Evolutionary conservation across 495 filamentous ascomycete genomes (phyloP).

Genomic region (Penicillium salamii): DNA sequence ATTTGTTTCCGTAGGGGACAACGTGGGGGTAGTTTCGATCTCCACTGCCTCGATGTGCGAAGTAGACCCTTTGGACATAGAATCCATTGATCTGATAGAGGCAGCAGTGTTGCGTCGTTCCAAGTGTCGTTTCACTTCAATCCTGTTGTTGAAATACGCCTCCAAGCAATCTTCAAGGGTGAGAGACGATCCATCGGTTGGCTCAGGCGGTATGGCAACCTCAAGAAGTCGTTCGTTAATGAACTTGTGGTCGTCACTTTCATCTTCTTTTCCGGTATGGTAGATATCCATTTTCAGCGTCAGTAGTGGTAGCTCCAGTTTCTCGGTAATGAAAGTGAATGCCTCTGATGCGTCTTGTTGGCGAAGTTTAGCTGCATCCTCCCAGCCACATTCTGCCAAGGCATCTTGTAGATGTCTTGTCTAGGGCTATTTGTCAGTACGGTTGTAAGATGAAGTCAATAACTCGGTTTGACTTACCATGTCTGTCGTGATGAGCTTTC

Average conservation of each 20-base stretch:
- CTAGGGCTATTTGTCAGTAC: conserved; percentile 47
- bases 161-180: conserved; percentile 89
- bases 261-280: conserved; percentile 80
- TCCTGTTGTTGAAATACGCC: conserved; percentile 88
- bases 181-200: conserved; percentile 59
- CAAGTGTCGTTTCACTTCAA: conserved; percentile 84
- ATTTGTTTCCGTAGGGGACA: conserved; percentile 37
- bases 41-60: conserved; percentile 63
- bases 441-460: background rate
- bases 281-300: conserved; percentile 94
- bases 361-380: conserved; percentile 66
- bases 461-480: conserved; percentile 57
- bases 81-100: conserved; percentile 52
- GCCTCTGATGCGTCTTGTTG: conserved; percentile 97
- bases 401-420: conserved; percentile 79
- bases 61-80: conserved; percentile 41
- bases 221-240: conserved; percentile 91
- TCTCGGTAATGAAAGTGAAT: conserved; percentile 90
- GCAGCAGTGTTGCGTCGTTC: conserved; percentile 57
- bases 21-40: conserved; percentile 39
- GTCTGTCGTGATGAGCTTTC: conserved; percentile 80
- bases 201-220: conserved; percentile 70
- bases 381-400: conserved; percentile 87
- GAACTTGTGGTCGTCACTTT: conserved; percentile 86
- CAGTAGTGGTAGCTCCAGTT: conserved; percentile 80